Evolutionary conservation across 306 rosid species (phyloP), one percentile per base, ranked within the genome.

Genomic region (Vigna angularis): DNA sequence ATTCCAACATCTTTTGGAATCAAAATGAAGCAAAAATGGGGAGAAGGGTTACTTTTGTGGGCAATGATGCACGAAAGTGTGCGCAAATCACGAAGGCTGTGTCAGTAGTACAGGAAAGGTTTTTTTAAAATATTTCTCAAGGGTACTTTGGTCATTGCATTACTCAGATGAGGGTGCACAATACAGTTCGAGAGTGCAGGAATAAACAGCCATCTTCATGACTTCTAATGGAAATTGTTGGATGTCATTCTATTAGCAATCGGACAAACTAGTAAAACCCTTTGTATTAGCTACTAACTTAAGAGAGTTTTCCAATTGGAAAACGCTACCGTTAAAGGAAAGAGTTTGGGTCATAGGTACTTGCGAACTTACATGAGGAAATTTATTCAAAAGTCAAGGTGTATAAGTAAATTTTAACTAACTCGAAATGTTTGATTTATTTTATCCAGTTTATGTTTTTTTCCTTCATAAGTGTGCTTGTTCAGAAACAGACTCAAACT

Each of bases 181-280:
- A 5, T 32, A 32, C 6, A 32, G 36, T 32, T 3, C 36, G 36
- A 32, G 40, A 36, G 40, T 36, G 40, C 8, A 36, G 40, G 40
- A 36, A 36, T 7, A 36, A 36, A 36, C 40, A 36, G 8, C 9
- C 40, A 36, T 36, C 7, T 65, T 65, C 70, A 59, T 52, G 77
- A 42, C 69, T 32, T 22, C 38, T 36, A 72, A 59, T 50, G 12
- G 48, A 50, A 50, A 49, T 22, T 61, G 24, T 45, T 17, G 67
- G 22, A 83, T 48, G 32, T 72, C 65, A 73, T 30, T 63, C 67
- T 30, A 62, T 22, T 61, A 53, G 48, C 59, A 75, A 59, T 11
- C 6, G 30, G 15, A 36, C 62, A 2, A 28, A 49, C 52, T 50
- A 47, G 51, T 28, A 26, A 20, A 8, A 40, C 49, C 22, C 66